phyloP scores from a whole-genome alignment of 306 rosid genomes.

The Sphenostylis stenocarpa region DNA sequence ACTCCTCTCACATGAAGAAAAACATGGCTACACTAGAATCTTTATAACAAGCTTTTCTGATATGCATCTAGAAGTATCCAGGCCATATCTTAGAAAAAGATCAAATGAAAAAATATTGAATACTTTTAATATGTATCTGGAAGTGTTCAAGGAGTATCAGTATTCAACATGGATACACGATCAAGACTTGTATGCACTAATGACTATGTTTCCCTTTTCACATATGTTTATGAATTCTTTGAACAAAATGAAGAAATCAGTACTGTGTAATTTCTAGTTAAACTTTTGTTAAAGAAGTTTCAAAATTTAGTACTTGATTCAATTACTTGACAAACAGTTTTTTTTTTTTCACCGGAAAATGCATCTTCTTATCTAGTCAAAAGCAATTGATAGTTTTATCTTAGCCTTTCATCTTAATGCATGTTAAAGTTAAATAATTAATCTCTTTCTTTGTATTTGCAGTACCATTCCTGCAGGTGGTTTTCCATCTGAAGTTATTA shows the following conservation, averaged over 20 bases:
- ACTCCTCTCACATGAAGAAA: no score
- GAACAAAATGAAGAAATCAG: not conserved
- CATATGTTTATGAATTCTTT: constrained; percentile 2
- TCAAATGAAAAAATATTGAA: no score
- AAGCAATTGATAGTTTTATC: not conserved
- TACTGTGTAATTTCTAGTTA: not conserved
- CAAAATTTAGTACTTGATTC: not conserved
- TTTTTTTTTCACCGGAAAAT: not conserved
- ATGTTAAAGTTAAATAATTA: constrained; percentile 15
- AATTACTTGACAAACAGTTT: not conserved
- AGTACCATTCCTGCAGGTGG: constrained; percentile 53
- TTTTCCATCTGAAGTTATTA: constrained; percentile 78
- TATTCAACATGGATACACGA: no score
- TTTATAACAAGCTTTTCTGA: no score
- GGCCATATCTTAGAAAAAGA: no score
- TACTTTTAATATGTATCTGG: no score
- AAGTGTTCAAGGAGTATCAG: no score
- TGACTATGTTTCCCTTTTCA: constrained; percentile 8
- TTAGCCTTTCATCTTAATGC: not conserved
- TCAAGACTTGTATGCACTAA: not conserved
- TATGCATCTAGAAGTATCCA: no score
- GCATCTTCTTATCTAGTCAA: constrained; percentile 3
- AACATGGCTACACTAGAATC: no score
- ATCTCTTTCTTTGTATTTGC: constrained; percentile 29
- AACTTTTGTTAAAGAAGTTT: constrained; percentile 17